phyloP scores from a whole-genome alignment of 2,329 filamentous ascomycete species.

The Tetracladium maxilliforme region DNA sequence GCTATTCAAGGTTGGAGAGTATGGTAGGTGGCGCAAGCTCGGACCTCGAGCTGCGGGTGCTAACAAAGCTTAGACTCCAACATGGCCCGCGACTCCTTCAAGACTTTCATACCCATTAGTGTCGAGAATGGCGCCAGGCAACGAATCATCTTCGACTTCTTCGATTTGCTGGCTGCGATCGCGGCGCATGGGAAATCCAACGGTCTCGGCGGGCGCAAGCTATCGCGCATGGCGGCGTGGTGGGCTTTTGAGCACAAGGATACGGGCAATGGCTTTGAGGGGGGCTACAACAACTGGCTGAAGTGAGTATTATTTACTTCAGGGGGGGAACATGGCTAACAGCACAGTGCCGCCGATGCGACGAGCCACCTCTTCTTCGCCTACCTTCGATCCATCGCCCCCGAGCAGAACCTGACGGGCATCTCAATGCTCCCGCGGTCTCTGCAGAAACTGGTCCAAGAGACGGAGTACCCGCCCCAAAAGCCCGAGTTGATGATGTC shows the following conservation, averaged over 20 bases:
- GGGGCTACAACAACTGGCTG: conserved; percentile 81
- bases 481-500: conserved; percentile 63
- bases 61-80: conserved; percentile 54
- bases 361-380: conserved; percentile 97
- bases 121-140: conserved; percentile 76
- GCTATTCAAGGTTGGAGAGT: conserved; percentile 85
- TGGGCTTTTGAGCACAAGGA: conserved; percentile 94
- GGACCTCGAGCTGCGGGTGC: background rate
- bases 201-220: conserved; percentile 80
- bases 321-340: conserved; percentile 1
- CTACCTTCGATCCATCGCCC: conserved; percentile 78
- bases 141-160: conserved; percentile 90
- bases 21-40: conserved; percentile 40
- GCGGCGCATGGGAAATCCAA: conserved; percentile 90
- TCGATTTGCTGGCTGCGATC: conserved; percentile 80
- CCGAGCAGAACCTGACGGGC: conserved; percentile 61
- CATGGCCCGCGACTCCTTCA: conserved; percentile 83
- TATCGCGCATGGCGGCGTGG: conserved; percentile 93
- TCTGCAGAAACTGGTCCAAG: conserved; percentile 76
- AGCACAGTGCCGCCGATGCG: conserved; percentile 70
- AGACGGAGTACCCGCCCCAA: conserved; percentile 87
- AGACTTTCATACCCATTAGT: conserved; percentile 89
- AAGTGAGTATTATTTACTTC: conserved; percentile 34
- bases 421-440: conserved; percentile 83
- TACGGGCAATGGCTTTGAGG: conserved; percentile 81